These are phyloP conservation scores for Monosporascus sp. DNA, from an alignment of 2,329 filamentous ascomycete genomes.

Conservation along the genomic window DNA sequence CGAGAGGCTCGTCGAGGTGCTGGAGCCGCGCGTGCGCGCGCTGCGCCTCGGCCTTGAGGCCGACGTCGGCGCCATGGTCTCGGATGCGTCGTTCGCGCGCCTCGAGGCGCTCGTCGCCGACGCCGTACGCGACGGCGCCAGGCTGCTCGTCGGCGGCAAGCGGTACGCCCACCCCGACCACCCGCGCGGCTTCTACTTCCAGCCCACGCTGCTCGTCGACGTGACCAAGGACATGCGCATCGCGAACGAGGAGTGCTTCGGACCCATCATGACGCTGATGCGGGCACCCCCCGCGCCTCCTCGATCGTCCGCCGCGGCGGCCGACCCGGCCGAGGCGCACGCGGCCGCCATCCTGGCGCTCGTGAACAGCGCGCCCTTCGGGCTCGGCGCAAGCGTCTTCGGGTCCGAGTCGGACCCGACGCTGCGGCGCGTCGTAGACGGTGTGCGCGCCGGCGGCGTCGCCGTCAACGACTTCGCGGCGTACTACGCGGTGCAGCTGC, in stretches of 20 bases:
- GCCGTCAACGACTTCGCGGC: constrained; percentile 92
- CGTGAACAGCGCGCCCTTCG: constrained; percentile 80
- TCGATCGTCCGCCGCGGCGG: background rate
- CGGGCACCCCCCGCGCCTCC: constrained; percentile 55
- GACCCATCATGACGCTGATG: constrained; percentile 83
- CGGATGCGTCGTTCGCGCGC: constrained; percentile 65
- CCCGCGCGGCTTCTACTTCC: constrained; percentile 83
- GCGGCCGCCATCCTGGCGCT: constrained; percentile 63
- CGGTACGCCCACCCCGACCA: constrained; percentile 67
- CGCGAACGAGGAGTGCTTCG: constrained; percentile 88
- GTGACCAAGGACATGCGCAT: constrained; percentile 83
- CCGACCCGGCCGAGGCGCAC: background rate
- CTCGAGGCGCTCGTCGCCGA: constrained; percentile 73
- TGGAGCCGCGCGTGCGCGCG: constrained; percentile 68
- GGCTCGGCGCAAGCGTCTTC: constrained; percentile 84
- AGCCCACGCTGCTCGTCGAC: constrained; percentile 84
- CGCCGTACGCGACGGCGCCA: constrained; percentile 73
- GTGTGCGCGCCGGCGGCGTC: constrained; percentile 81
- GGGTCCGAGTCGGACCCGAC: constrained; percentile 58
- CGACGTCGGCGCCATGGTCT: constrained; percentile 90
- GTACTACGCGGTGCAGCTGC: constrained; percentile 89
- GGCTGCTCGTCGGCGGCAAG: constrained; percentile 74
- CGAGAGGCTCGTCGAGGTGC: constrained; percentile 61
- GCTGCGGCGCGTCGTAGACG: constrained; percentile 59
- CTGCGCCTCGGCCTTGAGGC: constrained; percentile 72